These are phyloP conservation scores for Kwoniella sp. DNA, from an alignment of 768 basidiomycete genomes.

Conservation along the genomic window DNA sequence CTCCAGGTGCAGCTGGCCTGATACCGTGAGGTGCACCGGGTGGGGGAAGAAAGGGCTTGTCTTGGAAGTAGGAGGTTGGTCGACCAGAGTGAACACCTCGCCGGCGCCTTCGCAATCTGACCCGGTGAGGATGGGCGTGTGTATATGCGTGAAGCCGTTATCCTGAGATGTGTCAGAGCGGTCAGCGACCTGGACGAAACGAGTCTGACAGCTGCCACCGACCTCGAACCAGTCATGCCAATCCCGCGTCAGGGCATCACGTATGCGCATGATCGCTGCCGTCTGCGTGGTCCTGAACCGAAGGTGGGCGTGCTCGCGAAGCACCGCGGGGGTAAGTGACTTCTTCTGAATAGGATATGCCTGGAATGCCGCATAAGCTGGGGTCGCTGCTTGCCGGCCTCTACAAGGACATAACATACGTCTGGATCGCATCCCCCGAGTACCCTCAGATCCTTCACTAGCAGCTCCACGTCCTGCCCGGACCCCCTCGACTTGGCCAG, in stretches of 20 bases:
- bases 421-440: slow-evolving; percentile 62
- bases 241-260: slow-evolving; percentile 58
- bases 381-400: neutral
- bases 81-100: slow-evolving; percentile 65
- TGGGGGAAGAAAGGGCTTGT: slow-evolving; percentile 30
- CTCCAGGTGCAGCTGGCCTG: slow-evolving; percentile 93
- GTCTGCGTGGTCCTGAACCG: slow-evolving; percentile 70
- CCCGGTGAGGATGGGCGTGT: slow-evolving; percentile 82
- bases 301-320: slow-evolving; percentile 83
- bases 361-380: slow-evolving; percentile 51
- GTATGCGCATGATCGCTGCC: slow-evolving; percentile 69
- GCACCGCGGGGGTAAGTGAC: slow-evolving; percentile 67
- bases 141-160: slow-evolving; percentile 71
- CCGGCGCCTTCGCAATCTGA: slow-evolving; percentile 96
- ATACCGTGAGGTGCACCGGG: slow-evolving; percentile 78
- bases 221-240: slow-evolving; percentile 69
- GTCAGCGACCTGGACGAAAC: no score
- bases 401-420: no score
- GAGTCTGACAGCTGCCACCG: no score
- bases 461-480: slow-evolving; percentile 58
- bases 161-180: slow-evolving; percentile 52
- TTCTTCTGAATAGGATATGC: slow-evolving; percentile 91
- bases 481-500: slow-evolving; percentile 55
- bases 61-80: slow-evolving; percentile 5
- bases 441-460: slow-evolving; percentile 55